phyloP scores from a whole-genome alignment of 2,329 filamentous ascomycete genomes.

The Colletotrichum shisoi region DNA sequence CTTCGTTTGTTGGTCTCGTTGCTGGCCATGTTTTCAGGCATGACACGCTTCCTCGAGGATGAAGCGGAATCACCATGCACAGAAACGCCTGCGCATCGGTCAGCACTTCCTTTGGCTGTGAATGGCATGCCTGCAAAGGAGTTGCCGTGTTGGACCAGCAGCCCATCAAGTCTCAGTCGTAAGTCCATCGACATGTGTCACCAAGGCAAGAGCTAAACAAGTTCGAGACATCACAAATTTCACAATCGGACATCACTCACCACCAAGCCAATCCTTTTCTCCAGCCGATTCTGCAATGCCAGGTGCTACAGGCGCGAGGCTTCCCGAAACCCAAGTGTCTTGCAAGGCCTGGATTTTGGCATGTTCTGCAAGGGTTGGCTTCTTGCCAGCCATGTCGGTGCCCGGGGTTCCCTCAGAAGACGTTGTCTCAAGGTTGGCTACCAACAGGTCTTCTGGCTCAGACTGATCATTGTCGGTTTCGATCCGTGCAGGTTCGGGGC shows the following conservation, averaged over 20 bases:
- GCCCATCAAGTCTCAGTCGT: no score
- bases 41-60: constrained; percentile 19
- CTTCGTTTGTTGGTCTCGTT: constrained; percentile 23
- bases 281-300: neutral
- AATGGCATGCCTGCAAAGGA: no score
- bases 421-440: neutral
- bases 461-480: constrained; percentile 42
- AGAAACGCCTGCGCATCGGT: neutral
- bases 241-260: constrained; percentile 3
- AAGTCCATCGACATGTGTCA: neutral
- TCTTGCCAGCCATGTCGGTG: neutral
- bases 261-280: constrained; percentile 19
- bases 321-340: constrained; percentile 44
- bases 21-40: neutral
- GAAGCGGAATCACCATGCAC: neutral
- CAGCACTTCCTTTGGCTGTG: neutral
- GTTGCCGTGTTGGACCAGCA: neutral
- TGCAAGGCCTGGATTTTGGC: constrained; percentile 46
- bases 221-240: no score
- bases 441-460: neutral
- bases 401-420: neutral
- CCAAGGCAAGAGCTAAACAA: neutral
- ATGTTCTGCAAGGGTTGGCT: constrained; percentile 16
- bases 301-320: neutral
- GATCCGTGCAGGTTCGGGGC: constrained; percentile 35